phyloP scores from a whole-genome alignment of 306 rosid genomes.

The Citrullus amarus region DNA sequence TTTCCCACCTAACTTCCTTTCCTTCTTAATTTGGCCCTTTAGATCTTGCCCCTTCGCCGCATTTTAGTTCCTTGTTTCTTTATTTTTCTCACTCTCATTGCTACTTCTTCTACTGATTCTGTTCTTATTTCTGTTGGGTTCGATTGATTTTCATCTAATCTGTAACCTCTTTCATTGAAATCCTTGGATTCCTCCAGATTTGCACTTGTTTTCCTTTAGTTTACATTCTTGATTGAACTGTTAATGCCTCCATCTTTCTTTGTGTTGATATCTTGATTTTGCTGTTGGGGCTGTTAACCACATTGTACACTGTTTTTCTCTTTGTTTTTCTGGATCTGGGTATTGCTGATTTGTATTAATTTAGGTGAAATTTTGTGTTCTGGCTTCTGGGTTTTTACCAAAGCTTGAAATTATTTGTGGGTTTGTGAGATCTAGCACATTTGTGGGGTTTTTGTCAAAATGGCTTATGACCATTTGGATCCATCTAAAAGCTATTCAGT shows the following conservation, averaged over 20 bases:
- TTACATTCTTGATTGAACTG: not conserved
- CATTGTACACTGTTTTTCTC: not conserved
- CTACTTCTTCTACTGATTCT: not conserved
- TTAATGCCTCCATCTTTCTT: not conserved
- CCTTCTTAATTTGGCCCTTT: not conserved
- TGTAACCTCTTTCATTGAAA: not conserved
- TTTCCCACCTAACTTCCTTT: not conserved
- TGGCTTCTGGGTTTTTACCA: not conserved
- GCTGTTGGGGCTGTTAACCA: not conserved
- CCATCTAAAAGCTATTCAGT: conserved; percentile 14
- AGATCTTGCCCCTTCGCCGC: not conserved
- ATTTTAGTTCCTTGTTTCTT: not conserved
- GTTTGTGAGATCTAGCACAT: conserved; percentile 6
- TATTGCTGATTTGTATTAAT: not conserved
- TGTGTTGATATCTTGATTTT: not conserved
- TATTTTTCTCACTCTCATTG: not conserved
- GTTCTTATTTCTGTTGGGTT: not conserved
- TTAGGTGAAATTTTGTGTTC: not conserved
- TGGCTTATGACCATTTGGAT: conserved; percentile 24
- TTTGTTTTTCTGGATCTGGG: conserved; percentile 7
- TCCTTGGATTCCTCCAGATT: not conserved
- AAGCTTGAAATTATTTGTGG: not conserved
- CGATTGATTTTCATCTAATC: not conserved
- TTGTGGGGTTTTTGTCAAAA: conserved; percentile 3
- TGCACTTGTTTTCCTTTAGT: not conserved